Conservation (phyloP, 2,329 filamentous ascomycete species). For the Trichoderma sp. region DNA sequence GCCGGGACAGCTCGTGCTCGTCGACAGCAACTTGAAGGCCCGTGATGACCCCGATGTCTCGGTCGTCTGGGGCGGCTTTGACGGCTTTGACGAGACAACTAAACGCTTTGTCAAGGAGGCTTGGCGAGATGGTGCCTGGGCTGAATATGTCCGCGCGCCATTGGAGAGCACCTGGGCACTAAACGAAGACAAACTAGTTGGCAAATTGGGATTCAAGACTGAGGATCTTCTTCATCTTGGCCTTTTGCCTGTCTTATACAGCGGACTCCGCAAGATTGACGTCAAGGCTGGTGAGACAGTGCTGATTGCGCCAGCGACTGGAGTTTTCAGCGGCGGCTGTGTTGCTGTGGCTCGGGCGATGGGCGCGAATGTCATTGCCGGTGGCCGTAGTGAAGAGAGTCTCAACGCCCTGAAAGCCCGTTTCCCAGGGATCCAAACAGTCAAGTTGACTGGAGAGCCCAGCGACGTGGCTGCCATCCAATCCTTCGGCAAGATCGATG, state of each 20-base stretch:
- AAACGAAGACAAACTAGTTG: constrained; percentile 37
- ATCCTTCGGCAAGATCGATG: constrained; percentile 41
- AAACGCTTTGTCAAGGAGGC: constrained; percentile 33
- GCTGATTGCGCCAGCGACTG: constrained; percentile 52
- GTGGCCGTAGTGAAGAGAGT: constrained; percentile 46
- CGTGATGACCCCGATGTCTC: constrained; percentile 36
- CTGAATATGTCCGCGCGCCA: constrained; percentile 36
- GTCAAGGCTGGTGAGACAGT: constrained; percentile 52
- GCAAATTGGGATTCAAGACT: constrained; percentile 42
- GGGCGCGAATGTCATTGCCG: constrained; percentile 54
- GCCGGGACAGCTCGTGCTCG: constrained; percentile 38
- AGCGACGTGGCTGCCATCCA: constrained; percentile 42
- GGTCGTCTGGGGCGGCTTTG: constrained; percentile 37
- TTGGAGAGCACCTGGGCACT: constrained; percentile 40
- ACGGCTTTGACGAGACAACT: constrained; percentile 32
- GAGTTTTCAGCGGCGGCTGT: constrained; percentile 49
- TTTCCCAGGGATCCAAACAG: constrained; percentile 39
- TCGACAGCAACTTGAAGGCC: constrained; percentile 37
- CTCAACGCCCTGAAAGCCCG: constrained; percentile 37
- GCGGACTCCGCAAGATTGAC: constrained; percentile 46
- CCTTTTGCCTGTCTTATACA: constrained; percentile 44
- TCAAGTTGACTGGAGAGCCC: constrained; percentile 45
- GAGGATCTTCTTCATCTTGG: constrained; percentile 43
- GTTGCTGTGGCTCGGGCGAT: constrained; percentile 51
- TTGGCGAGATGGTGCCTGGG: constrained; percentile 39